phyloP scores from a whole-genome alignment of 2,329 filamentous ascomycete species.

The Claviceps purpurea region DNA sequence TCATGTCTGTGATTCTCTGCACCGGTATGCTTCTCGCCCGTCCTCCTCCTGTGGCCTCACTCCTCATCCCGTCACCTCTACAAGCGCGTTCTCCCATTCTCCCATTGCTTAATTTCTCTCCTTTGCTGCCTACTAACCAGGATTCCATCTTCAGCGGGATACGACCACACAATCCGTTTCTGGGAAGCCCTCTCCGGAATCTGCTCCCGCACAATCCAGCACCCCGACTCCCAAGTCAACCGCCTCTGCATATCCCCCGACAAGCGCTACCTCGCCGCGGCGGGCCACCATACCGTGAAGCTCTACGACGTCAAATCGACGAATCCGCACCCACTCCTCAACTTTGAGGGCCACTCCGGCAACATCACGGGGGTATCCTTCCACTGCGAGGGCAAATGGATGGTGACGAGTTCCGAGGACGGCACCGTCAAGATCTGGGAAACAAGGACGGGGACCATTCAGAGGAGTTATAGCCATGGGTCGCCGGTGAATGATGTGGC shows the following conservation, averaged over 20 bases:
- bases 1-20: slow-evolving; percentile 50
- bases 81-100: neutral
- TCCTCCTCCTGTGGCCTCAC: neutral
- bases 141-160: slow-evolving; percentile 33
- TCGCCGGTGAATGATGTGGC: slow-evolving; percentile 92
- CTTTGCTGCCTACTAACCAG: slow-evolving; percentile 9
- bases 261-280: slow-evolving; percentile 88
- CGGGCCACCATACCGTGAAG: slow-evolving; percentile 71
- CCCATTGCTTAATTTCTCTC: neutral
- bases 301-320: slow-evolving; percentile 97
- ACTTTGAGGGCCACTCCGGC: slow-evolving; percentile 88
- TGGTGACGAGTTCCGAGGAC: slow-evolving; percentile 96
- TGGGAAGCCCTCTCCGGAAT: slow-evolving; percentile 98
- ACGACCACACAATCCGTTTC: slow-evolving; percentile 59
- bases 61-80: neutral
- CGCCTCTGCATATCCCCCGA: slow-evolving; percentile 96
- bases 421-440: slow-evolving; percentile 97
- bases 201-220: slow-evolving; percentile 94
- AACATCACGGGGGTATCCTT: slow-evolving; percentile 97
- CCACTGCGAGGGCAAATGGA: slow-evolving; percentile 98
- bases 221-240: slow-evolving; percentile 97
- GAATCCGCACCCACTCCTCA: slow-evolving; percentile 87
- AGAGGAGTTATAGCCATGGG: slow-evolving; percentile 85
- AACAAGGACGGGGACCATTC: slow-evolving; percentile 69
- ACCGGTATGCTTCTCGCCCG: slow-evolving; percentile 32